Percentiles rank a stretch among this genome's conserved stretches.
These are phyloP conservation scores for Termitomyces sp. DNA, from an alignment of 768 basidiomycete genomes.

Conservation along the genomic window DNA sequence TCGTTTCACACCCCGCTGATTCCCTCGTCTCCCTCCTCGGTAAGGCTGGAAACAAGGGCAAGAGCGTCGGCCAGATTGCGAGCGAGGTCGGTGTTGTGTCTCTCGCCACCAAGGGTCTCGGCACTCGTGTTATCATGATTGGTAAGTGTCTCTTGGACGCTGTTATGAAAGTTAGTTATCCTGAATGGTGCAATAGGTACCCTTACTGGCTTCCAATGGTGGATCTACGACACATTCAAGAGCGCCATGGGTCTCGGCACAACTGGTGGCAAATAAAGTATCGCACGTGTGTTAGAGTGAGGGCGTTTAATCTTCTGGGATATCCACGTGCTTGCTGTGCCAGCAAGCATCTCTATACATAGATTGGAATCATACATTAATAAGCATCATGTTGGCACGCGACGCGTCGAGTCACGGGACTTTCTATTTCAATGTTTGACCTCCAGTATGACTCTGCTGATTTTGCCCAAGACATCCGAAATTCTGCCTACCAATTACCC, in stretches of 20 bases:
- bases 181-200: conserved; percentile 21
- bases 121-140: conserved; percentile 84
- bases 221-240: conserved; percentile 92
- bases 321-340: conserved; percentile 1
- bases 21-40: conserved; percentile 91
- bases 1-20: conserved; percentile 96
- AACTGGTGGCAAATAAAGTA: conserved; percentile 75
- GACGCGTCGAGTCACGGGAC: background rate
- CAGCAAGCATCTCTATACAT: conserved; percentile 4
- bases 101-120: conserved; percentile 81
- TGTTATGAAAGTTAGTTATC: background rate
- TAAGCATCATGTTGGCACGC: background rate
- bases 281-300: background rate
- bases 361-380: conserved; percentile 9
- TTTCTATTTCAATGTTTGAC: background rate
- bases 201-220: conserved; percentile 82
- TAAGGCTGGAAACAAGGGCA: conserved; percentile 83
- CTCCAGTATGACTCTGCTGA: background rate
- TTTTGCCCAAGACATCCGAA: background rate
- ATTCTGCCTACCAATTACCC: background rate
- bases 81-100: conserved; percentile 59
- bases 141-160: conserved; percentile 33
- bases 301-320: conserved; percentile 2
- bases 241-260: conserved; percentile 78
- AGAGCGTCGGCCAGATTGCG: conserved; percentile 64